These are phyloP conservation scores for Chaetomium olivaceum DNA, from an alignment of 2,329 filamentous ascomycete species.

Conservation along the genomic window DNA sequence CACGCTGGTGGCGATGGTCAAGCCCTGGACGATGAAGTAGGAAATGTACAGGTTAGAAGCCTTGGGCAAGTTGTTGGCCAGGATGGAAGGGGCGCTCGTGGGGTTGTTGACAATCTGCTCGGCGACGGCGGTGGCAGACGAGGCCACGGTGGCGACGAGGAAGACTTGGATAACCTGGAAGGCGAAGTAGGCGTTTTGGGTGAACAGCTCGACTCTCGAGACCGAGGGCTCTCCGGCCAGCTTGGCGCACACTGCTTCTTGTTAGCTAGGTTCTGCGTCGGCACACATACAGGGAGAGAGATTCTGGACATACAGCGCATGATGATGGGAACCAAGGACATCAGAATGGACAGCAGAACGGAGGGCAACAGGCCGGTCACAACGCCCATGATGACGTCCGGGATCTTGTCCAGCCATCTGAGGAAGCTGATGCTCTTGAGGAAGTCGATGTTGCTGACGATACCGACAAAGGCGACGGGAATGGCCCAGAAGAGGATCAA, in stretches of 20 bases:
- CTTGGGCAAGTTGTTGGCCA: constrained; percentile 74
- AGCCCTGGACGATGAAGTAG: constrained; percentile 90
- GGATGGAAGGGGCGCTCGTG: constrained; percentile 58
- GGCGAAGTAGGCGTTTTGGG: constrained; percentile 87
- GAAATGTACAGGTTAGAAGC: constrained; percentile 94
- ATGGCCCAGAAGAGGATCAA: constrained; percentile 86
- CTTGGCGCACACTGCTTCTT: constrained; percentile 66
- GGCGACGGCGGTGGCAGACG: constrained; percentile 72
- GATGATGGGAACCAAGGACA: constrained; percentile 81
- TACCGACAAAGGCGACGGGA: constrained; percentile 75
- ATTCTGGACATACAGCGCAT: constrained; percentile 64
- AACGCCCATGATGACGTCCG: constrained; percentile 71
- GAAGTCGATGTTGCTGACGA: constrained; percentile 79
- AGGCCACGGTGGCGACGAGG: constrained; percentile 79
- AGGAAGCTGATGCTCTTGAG: constrained; percentile 68
- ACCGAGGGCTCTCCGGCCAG: constrained; percentile 76
- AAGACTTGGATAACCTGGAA: constrained; percentile 94
- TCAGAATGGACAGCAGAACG: constrained; percentile 75
- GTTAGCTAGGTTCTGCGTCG: neutral
- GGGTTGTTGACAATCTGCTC: constrained; percentile 65
- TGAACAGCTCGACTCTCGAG: constrained; percentile 80
- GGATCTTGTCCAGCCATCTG: constrained; percentile 69
- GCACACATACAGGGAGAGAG: neutral
- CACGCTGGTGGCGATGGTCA: constrained; percentile 73
- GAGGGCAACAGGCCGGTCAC: constrained; percentile 83